Base-by-base conservation (phyloP, 2,329 filamentous ascomycete genomes). In the Eutypella sp. region DNA sequence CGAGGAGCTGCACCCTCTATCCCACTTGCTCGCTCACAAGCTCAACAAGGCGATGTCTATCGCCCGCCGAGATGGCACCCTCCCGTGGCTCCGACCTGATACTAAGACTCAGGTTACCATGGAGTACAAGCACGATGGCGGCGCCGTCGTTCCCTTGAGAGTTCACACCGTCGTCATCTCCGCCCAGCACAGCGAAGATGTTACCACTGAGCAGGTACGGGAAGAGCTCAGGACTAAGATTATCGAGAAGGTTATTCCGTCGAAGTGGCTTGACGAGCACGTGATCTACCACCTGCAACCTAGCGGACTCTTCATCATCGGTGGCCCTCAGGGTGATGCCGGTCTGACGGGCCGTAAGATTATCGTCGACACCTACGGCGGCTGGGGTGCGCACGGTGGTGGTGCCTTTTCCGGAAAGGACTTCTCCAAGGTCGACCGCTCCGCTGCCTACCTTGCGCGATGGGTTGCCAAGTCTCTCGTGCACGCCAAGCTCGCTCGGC, bases 321-420 rank as follows among this genome's bases (percentile, higher is more conserved):
- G 93, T 80, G 93, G 93, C 63, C 93, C 93, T 60, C 92, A 99
- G 79, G 93, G 93, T 83, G 93, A 99, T 64, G 93, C 93, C 64
- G 93, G 93, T 82, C 82, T 99, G 57, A 99, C 93, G 56, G 93
- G 93, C 71, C 91, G 93, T 67, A 99, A 99, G 85, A 99, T 99
- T 82, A 85, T 96, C 58, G 93, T 99, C 70, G 93, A 99, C 78
- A 97, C 93, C 71, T 99, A 99, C 78, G 93, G 93, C 79, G 93
- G 93, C 65, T 97, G 93, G 93, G 93, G 93, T 77, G 93, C 93
- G 62, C 93, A 99, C 81, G 93, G 93, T 81, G 93, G 93, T 80
- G 93, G 93, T 86, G 93, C 93, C 72, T 99, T 99, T 87, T 97
- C 93, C 64, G 93, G 93, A 66, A 99, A 99, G 86, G 93, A 99